These are phyloP conservation scores for Carallia pectinifolia DNA, from an alignment of 345 rosid species.

Conservation along the genomic window DNA sequence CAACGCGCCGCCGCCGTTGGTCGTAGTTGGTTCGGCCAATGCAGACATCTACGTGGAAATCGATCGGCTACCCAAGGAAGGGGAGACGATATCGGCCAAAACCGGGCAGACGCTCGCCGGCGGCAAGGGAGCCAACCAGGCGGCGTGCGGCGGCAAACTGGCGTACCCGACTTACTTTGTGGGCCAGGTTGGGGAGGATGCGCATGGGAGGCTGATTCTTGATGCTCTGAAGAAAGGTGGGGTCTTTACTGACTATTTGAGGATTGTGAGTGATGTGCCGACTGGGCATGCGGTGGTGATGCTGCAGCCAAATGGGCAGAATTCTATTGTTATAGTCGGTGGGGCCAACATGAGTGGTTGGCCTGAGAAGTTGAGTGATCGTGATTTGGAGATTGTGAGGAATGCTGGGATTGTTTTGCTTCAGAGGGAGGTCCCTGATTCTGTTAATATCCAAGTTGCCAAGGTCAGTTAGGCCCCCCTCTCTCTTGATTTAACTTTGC, in stretches of 20 bases:
- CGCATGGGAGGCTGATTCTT: constrained; percentile 64
- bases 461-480: constrained; percentile 38
- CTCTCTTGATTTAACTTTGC: neutral
- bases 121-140: constrained; percentile 96
- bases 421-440: constrained; percentile 94
- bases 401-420: constrained; percentile 87
- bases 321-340: constrained; percentile 89
- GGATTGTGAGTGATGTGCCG: constrained; percentile 45
- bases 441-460: constrained; percentile 82
- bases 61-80: constrained; percentile 68
- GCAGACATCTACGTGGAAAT: constrained; percentile 84
- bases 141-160: constrained; percentile 77
- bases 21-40: constrained; percentile 91
- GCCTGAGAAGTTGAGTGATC: constrained; percentile 55
- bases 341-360: constrained; percentile 85
- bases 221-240: constrained; percentile 63
- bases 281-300: constrained; percentile 98
- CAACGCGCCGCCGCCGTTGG: constrained; percentile 48
- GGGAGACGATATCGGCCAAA: constrained; percentile 82
- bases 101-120: constrained; percentile 78
- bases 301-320: constrained; percentile 86
- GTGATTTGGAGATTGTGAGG: constrained; percentile 60
- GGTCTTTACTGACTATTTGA: constrained; percentile 57
- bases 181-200: constrained; percentile 83
- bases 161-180: constrained; percentile 74